Base-by-base conservation (phyloP, 345 rosid genomes). In the Orychophragmus violaceus region DNA sequence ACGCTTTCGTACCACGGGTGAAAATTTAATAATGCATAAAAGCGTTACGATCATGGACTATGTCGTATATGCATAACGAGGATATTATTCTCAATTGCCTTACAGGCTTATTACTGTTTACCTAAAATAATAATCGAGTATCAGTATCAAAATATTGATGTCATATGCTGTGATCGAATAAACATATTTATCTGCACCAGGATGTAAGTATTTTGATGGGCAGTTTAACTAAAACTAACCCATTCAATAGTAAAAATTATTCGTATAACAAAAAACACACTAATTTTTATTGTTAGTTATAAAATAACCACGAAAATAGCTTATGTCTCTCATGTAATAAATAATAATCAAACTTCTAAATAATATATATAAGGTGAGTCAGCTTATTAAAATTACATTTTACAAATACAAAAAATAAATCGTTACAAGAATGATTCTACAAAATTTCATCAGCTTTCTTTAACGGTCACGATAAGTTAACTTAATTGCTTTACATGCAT, bases 91-190 rank as follows among this genome's bases (percentile, higher is more conserved):
- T 36, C 13, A 50, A 59, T 24, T 60, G 24, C 18, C 25, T 49
- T 37, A 39, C 30, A 60, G 17, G 13, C 59, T 37, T 18, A 25
- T 8, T 36, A 32, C 32, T 37, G 1, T 10, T 44, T 24, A 27
- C 51, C 11, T 30, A 17, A 39, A 39, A 37, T 14, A 29, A 52
- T 14, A 23, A 36, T 27, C 3, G 36, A 69, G 32, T 59, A 50
- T 50, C 60, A 27, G 19, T 69, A 59, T 37, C 64, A 27, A 35
- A 57, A 33, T 30, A 9, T 67, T 68, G 51, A 52, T 61, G 62
- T 28, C 74, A 62, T 61, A 51, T 50, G 39, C 11, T 48, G 16
- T 69, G 72, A 69, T 39, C 52, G 18, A 59, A 50, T 49, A 13
- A 49, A 25, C 25, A 27, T 21, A 39, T 39, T n/a, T 8, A 13